Base-by-base conservation (phyloP, 306 rosid species). In the Geum urbanum region DNA sequence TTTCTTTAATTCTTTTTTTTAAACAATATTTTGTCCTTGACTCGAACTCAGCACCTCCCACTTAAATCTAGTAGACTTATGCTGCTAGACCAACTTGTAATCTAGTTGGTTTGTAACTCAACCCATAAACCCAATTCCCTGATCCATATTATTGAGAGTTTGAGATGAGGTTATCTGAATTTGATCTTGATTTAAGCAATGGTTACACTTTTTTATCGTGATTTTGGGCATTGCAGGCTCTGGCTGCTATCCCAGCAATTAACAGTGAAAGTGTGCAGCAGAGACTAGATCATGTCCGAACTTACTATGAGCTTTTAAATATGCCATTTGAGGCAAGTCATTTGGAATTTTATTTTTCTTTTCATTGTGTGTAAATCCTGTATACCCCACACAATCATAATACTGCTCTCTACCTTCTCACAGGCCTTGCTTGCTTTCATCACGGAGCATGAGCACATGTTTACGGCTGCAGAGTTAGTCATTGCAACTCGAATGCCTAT, bases 391-490 rank as follows among this genome's bases (percentile, higher is more conserved):
- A 49, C 45, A 79, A 50, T 63, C 14, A 32, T 35, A 15, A 35
- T 35, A 22, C 67, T 63, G 51, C 74, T 78, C 54, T 63, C 46
- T 58, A 83, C 54, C 74, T 44, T 61, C 71, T 50, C 73, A 65
- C 87, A 95, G 99, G 99, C 99, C 77, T 74, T 95, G 86, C 89
- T 89, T 75, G 97, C 99, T 72, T 95, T 95, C 86, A 76, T 91
- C 79, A 81, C 89, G 63, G 99, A 95, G 84, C 99, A 95, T 47
- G 81, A 82, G 65, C 84, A 82, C 84, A 79, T 89, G 84, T 95
- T 95, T 69, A 83, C 95, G 2, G 69, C 81, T 15, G 52, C 83
- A 45, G 96, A 95, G 99, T 95, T 70, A 87, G 99, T 86, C 53
- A 37, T 84, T 74, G 54, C 24, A 22, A 69, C 71, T 16, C 15